phyloP scores from a whole-genome alignment of 352 stramenopile genomes.

The Phytophthora constricta region DNA sequence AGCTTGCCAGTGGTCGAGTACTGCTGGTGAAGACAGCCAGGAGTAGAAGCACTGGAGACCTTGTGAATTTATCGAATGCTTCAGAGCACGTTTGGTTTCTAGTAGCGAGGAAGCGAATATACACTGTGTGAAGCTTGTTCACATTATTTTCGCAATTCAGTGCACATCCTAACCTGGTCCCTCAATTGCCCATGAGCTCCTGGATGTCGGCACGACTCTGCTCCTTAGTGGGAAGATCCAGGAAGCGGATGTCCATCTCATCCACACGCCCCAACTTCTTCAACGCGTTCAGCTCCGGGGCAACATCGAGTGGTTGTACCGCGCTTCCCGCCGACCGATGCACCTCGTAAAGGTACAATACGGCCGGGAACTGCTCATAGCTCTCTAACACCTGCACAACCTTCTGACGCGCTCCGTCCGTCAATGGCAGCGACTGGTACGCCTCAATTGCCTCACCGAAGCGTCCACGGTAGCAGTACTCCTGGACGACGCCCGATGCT shows the following conservation, averaged over 20 bases:
- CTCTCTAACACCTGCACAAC: constrained; percentile 48
- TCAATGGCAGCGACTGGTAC: constrained; percentile 51
- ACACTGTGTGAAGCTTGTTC: constrained; percentile 15
- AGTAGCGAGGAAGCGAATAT: constrained; percentile 14
- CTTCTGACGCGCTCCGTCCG: constrained; percentile 32
- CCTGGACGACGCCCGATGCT: constrained; percentile 42
- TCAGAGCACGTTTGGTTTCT: constrained; percentile 15
- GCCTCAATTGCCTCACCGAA: constrained; percentile 61
- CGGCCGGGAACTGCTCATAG: constrained; percentile 61
- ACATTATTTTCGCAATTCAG: constrained; percentile 2
- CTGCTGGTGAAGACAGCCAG: constrained; percentile 7
- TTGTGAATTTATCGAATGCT: constrained; percentile 22
- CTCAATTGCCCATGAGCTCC: constrained; percentile 45
- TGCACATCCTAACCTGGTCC: not conserved
- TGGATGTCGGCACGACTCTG: constrained; percentile 65
- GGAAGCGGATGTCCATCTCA: constrained; percentile 55
- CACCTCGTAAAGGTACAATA: constrained; percentile 57
- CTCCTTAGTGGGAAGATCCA: constrained; percentile 49
- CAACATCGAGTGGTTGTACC: constrained; percentile 46
- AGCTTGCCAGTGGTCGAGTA: not conserved
- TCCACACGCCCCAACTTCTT: constrained; percentile 51
- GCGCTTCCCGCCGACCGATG: constrained; percentile 37
- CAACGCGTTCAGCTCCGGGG: constrained; percentile 54
- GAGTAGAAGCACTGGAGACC: constrained; percentile 15
- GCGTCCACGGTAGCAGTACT: constrained; percentile 62